Conservation (phyloP, 352 stramenopile species). For the Aphanomyces cochlioides region DNA sequence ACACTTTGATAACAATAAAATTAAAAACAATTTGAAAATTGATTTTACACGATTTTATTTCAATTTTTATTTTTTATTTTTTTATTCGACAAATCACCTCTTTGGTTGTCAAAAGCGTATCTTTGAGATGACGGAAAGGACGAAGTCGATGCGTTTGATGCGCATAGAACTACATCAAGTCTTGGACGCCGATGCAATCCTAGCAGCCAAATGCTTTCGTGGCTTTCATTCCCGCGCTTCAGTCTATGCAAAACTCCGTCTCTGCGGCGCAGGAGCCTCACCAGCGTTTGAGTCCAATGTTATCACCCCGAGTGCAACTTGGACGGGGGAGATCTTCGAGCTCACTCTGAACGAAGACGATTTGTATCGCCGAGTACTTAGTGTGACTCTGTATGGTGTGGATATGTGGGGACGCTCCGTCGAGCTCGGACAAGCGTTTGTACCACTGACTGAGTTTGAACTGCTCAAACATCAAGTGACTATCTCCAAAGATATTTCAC, state of each 20-base stretch:
- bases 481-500: neutral
- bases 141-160: constrained; percentile 16
- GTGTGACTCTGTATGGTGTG: constrained; percentile 18
- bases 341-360: constrained; percentile 9
- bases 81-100: neutral
- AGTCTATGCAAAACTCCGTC: constrained; percentile 19
- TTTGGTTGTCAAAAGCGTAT: too few relatives aligned
- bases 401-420: constrained; percentile 19
- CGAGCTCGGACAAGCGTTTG: constrained; percentile 1
- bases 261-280: neutral
- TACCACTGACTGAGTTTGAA: constrained; percentile 9
- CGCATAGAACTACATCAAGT: constrained; percentile 26
- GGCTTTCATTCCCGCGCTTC: neutral
- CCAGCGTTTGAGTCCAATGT: neutral
- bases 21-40: too few relatives aligned
- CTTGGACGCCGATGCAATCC: neutral
- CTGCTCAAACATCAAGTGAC: constrained; percentile 16
- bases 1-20: neutral
- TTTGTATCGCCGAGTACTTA: constrained; percentile 5
- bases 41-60: too few relatives aligned
- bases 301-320: neutral
- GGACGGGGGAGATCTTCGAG: constrained; percentile 20
- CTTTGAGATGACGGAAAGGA: neutral
- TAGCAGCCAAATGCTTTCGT: constrained; percentile 18
- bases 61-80: neutral